Percentiles rank a stretch among this genome's conserved stretches.
Evolutionary conservation across 2,329 filamentous ascomycete genomes (phyloP).

Genomic region (Ophiostoma tasmaniense): DNA sequence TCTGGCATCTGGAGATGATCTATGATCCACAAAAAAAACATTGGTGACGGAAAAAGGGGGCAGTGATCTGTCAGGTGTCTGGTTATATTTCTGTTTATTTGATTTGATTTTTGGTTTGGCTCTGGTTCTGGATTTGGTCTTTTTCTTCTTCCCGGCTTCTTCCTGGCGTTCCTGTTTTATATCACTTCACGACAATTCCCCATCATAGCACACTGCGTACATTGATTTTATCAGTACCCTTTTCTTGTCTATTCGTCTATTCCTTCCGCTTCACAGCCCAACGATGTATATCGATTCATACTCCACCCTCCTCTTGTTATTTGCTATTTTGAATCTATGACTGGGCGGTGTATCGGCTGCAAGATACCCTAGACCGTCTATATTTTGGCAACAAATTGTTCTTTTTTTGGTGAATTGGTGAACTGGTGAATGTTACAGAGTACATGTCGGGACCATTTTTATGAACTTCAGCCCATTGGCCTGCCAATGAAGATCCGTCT

Average conservation of each 20-base stretch:
- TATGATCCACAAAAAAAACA: background rate
- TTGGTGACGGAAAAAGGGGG: background rate
- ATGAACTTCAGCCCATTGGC: no score
- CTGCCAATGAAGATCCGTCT: no score
- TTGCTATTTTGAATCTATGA: background rate
- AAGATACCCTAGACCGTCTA: background rate
- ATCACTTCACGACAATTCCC: background rate
- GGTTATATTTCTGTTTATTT: background rate
- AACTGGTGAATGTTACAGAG: background rate
- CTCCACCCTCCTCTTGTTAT: background rate
- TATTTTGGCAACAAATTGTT: background rate
- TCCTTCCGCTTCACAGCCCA: background rate
- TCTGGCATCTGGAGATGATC: background rate
- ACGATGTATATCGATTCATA: background rate
- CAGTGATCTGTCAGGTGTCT: background rate
- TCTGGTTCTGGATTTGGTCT: background rate
- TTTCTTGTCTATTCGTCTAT: background rate
- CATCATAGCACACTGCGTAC: slow-evolving; percentile 4
- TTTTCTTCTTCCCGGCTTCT: background rate
- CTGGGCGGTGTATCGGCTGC: background rate
- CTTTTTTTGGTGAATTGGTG: background rate
- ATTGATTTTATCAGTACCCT: background rate
- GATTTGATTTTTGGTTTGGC: background rate
- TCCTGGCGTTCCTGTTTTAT: background rate
- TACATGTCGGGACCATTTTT: background rate